Evolutionary conservation across 2,329 filamentous ascomycete genomes (phyloP).

Genomic region (Aspergillus sp.): DNA sequence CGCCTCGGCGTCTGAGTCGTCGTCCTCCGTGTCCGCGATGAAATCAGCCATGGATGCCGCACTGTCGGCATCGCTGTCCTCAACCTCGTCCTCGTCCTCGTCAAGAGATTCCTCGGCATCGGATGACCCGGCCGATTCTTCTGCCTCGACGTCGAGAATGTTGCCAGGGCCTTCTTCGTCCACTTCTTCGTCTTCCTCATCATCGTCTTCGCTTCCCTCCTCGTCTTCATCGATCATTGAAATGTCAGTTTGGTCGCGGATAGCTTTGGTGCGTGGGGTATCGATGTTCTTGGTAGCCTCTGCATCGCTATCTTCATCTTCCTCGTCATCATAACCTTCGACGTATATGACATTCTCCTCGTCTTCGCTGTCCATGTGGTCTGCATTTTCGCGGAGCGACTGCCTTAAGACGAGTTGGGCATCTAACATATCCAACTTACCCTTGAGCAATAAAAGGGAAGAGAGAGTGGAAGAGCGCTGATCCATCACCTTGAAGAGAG

Average conservation of each 20-base stretch:
- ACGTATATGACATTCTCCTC: constrained; percentile 81
- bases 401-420: constrained; percentile 81
- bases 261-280: constrained; percentile 36
- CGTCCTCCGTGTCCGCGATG: constrained; percentile 47
- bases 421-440: constrained; percentile 91
- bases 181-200: constrained; percentile 53
- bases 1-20: constrained; percentile 30
- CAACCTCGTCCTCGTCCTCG: constrained; percentile 59
- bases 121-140: constrained; percentile 42
- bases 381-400: constrained; percentile 58
- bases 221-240: constrained; percentile 42
- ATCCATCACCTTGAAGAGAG: constrained; percentile 81
- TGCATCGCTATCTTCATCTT: constrained; percentile 38
- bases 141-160: constrained; percentile 46
- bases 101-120: constrained; percentile 52
- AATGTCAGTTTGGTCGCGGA: constrained; percentile 40
- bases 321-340: constrained; percentile 71
- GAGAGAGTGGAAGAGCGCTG: constrained; percentile 80
- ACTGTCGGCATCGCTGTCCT: constrained; percentile 63
- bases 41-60: constrained; percentile 49
- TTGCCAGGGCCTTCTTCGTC: constrained; percentile 26
- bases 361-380: constrained; percentile 52
- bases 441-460: constrained; percentile 83
- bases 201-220: constrained; percentile 47
- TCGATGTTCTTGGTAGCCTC: constrained; percentile 25